Conservation (phyloP, 306 rosid genomes). For the Biancaea sappan region DNA sequence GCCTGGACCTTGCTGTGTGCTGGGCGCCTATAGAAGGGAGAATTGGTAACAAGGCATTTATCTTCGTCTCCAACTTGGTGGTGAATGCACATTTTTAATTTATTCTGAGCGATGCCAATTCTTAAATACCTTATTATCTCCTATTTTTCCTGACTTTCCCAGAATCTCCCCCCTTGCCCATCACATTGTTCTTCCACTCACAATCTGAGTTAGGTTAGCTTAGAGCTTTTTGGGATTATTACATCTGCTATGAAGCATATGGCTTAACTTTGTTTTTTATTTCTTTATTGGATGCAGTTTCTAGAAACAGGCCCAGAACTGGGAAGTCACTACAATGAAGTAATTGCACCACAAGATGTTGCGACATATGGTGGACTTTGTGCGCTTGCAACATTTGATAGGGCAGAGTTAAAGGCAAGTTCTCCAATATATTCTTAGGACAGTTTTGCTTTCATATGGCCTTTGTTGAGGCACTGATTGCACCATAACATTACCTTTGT, state of each 20-base stretch:
- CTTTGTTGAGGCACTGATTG: constrained; percentile 11
- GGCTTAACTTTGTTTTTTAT: constrained; percentile 28
- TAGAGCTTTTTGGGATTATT: constrained; percentile 9
- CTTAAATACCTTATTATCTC: neutral
- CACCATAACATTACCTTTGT: constrained; percentile 25
- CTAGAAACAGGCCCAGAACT: constrained; percentile 83
- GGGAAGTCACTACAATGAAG: constrained; percentile 81
- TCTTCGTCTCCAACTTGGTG: neutral
- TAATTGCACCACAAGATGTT: constrained; percentile 96
- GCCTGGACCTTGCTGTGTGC: too few relatives aligned
- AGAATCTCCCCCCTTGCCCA: neutral
- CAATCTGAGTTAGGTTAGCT: neutral
- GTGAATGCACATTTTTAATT: neutral
- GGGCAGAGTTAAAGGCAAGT: constrained; percentile 87
- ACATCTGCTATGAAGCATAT: neutral
- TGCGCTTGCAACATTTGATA: constrained; percentile 97
- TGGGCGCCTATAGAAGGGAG: too few relatives aligned
- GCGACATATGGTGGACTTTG: constrained; percentile 99
- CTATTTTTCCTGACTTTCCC: neutral
- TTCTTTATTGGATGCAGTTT: constrained; percentile 59
- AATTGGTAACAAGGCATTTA: too few relatives aligned
- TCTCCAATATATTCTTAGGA: constrained; percentile 25
- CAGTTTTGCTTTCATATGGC: constrained; percentile 13
- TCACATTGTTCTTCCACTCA: neutral
- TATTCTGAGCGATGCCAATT: neutral